Percentiles rank a stretch among this genome's conserved stretches.
phyloP scores from a whole-genome alignment of 495 filamentous ascomycete species.

The Pyrenula aspistea region DNA sequence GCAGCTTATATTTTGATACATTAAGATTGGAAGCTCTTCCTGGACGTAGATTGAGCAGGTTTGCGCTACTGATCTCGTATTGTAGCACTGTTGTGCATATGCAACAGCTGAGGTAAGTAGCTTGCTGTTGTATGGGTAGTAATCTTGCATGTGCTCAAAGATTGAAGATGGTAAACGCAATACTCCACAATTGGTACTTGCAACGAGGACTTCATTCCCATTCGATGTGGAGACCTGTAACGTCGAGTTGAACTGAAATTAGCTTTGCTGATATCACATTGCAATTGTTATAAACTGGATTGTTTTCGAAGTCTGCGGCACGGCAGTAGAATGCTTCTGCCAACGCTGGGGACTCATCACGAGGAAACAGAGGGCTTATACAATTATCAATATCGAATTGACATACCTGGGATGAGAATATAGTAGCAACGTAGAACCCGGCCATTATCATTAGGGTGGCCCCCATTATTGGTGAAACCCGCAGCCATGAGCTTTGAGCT shows the following conservation, averaged over 20 bases:
- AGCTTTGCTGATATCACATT: no score
- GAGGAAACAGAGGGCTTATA: background rate
- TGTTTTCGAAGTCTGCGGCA: background rate
- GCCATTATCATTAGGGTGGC: background rate
- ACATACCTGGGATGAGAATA: conserved; percentile 6
- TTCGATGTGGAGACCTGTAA: background rate
- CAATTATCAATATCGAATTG: background rate
- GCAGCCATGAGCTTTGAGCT: background rate
- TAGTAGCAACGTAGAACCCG: conserved; percentile 1
- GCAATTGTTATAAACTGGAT: background rate
- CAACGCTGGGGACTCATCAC: background rate
- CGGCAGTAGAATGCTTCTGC: background rate
- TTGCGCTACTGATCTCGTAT: background rate
- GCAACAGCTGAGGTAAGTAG: background rate
- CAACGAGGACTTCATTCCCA: background rate
- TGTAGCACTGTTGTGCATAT: background rate
- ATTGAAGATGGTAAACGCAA: background rate
- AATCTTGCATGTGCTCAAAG: background rate
- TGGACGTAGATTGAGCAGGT: background rate
- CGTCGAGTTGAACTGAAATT: no score
- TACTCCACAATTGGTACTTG: background rate
- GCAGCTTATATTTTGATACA: background rate
- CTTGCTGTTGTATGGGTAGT: background rate
- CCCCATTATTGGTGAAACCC: background rate
- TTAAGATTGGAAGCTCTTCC: background rate